phyloP scores from a whole-genome alignment of 2,329 filamentous ascomycete genomes.

The Fusarium tuaranense region DNA sequence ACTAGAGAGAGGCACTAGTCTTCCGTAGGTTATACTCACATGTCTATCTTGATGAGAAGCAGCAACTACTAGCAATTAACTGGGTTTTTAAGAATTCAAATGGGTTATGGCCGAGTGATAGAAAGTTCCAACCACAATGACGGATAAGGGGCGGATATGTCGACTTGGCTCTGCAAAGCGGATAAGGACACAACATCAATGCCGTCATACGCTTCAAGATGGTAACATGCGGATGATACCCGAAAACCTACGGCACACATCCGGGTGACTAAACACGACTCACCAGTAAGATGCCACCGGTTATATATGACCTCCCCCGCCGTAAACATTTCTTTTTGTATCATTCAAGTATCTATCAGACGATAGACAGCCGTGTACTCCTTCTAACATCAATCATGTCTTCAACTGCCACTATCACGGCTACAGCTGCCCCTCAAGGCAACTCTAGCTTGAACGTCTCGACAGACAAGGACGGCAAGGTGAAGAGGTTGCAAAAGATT shows the following conservation, averaged over 20 bases:
- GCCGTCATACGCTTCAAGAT: neutral
- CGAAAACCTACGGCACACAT: neutral
- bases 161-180: neutral
- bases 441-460: constrained; percentile 28
- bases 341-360: neutral
- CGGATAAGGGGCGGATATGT: neutral
- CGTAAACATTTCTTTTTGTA: neutral
- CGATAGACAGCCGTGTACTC: neutral
- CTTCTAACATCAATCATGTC: constrained; percentile 15
- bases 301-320: neutral
- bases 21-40: neutral
- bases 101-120: neutral
- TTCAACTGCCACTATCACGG: constrained; percentile 13
- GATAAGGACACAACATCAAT: neutral
- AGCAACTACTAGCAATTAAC: neutral
- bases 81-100: neutral
- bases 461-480: constrained; percentile 18
- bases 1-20: neutral
- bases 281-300: neutral
- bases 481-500: constrained; percentile 34
- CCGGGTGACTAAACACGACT: neutral
- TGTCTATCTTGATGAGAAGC: neutral
- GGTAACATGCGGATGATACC: neutral
- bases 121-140: neutral
- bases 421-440: neutral